phyloP scores from a whole-genome alignment of 139 green algal genomes.

The Chlamydomonas sphaeroides region DNA sequence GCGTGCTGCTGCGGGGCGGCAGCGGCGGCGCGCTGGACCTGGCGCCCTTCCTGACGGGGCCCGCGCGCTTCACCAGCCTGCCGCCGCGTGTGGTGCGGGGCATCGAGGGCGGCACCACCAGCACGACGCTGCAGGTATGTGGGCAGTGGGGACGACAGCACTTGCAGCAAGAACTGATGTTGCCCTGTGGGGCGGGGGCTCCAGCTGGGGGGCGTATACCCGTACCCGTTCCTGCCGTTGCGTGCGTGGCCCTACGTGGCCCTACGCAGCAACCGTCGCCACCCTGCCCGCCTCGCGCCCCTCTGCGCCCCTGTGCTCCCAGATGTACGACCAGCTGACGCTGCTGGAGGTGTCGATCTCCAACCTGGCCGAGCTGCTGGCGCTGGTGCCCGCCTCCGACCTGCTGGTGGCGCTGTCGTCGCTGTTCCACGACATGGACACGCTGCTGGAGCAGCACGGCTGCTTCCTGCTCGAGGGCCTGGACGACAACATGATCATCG shows the following conservation, averaged over 20 bases:
- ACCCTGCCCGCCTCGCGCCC: not conserved
- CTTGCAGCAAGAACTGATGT: no score
- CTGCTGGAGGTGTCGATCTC: constrained; percentile 24
- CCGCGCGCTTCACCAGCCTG: constrained; percentile 27
- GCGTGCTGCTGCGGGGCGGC: constrained; percentile 28
- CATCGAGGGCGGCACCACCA: constrained; percentile 27
- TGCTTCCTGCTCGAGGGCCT: constrained; percentile 43
- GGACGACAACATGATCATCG: constrained; percentile 24
- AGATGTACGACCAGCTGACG: constrained; percentile 46
- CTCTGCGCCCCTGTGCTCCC: not conserved
- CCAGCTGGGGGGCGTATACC: no score
- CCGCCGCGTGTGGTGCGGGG: not conserved
- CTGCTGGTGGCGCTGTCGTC: constrained; percentile 29
- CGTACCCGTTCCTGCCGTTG: no score
- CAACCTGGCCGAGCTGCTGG: constrained; percentile 38
- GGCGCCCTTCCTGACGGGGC: constrained; percentile 24
- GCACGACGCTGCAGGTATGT: constrained; percentile 28
- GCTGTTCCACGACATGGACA: constrained; percentile 42
- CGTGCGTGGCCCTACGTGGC: no score
- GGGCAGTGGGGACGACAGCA: not conserved
- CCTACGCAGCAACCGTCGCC: no score
- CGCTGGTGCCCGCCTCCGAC: constrained; percentile 4
- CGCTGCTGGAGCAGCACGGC: constrained; percentile 44
- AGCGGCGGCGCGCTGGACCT: constrained; percentile 29
- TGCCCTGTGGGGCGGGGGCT: no score